These are phyloP conservation scores for Lentinus brumalis DNA, from an alignment of 768 basidiomycete species.

Conservation along the genomic window DNA sequence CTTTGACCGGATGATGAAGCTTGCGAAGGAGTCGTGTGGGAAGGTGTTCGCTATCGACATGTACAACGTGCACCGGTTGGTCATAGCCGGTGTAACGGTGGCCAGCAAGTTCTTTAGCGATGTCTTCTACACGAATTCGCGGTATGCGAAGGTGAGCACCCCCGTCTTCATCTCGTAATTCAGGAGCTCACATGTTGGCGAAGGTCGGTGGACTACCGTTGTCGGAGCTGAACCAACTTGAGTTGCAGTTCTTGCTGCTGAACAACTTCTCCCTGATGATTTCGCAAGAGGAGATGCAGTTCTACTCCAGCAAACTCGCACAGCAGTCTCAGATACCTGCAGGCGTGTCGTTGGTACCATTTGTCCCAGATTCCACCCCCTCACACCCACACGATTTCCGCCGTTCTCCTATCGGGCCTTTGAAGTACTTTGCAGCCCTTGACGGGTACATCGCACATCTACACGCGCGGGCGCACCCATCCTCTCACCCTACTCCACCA, in stretches of 20 bases:
- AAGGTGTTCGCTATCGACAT: slow-evolving; percentile 89
- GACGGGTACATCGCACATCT: slow-evolving; percentile 50
- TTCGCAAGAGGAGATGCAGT: slow-evolving; percentile 88
- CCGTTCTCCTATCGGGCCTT: slow-evolving; percentile 36
- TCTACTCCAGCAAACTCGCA: slow-evolving; percentile 68
- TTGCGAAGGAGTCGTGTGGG: slow-evolving; percentile 50
- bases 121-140: slow-evolving; percentile 98
- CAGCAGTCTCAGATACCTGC: slow-evolving; percentile 22
- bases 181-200: neutral
- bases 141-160: slow-evolving; percentile 88
- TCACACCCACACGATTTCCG: slow-evolving; percentile 23
- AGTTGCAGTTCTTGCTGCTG: slow-evolving; percentile 93
- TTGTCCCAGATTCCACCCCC: slow-evolving; percentile 25
- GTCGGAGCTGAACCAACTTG: slow-evolving; percentile 91
- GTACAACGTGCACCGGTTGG: slow-evolving; percentile 94
- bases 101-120: slow-evolving; percentile 99
- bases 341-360: slow-evolving; percentile 59
- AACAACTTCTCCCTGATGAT: slow-evolving; percentile 95
- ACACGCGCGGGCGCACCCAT: slow-evolving; percentile 23
- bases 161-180: neutral
- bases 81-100: slow-evolving; percentile 98
- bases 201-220: slow-evolving; percentile 96
- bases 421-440: slow-evolving; percentile 56
- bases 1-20: slow-evolving; percentile 91
- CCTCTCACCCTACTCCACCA: slow-evolving; percentile 3